A percentile compares a stretch with the other conserved stretches of the same genome.
Evolutionary conservation across 352 stramenopile species (phyloP).

Genomic region (Phytophthora pistaciae): DNA sequence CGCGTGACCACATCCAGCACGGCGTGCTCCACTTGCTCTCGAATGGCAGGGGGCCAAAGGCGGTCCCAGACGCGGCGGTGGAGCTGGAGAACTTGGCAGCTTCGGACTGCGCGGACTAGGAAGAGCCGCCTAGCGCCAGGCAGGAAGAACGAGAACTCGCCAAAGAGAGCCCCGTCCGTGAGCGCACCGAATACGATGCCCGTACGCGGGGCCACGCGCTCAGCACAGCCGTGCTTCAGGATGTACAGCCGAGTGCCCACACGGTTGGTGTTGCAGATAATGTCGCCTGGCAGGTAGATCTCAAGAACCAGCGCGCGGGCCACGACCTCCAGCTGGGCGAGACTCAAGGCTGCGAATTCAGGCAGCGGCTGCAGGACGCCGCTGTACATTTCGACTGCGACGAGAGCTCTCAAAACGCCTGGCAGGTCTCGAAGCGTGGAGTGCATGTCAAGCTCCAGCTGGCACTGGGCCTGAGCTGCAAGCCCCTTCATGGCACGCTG

Average conservation of each 20-base stretch:
- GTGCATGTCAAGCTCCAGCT: conserved; percentile 46
- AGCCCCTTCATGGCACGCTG: conserved; percentile 62
- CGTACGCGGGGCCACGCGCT: conserved; percentile 50
- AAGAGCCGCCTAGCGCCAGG: conserved; percentile 52
- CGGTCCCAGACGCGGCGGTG: conserved; percentile 56
- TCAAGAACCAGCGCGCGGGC: conserved; percentile 58
- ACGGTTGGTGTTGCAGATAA: conserved; percentile 63
- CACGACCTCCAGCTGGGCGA: conserved; percentile 59
- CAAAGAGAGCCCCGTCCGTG: conserved; percentile 54
- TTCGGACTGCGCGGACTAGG: conserved; percentile 57
- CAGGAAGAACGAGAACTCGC: conserved; percentile 74
- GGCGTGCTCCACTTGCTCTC: conserved; percentile 47
- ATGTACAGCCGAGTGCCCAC: conserved; percentile 55
- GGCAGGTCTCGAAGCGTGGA: conserved; percentile 64
- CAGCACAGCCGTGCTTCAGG: conserved; percentile 57
- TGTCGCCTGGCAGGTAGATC: conserved; percentile 70
- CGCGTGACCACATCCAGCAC: conserved; percentile 46
- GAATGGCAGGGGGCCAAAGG: conserved; percentile 55
- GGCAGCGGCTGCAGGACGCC: conserved; percentile 36
- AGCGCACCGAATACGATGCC: conserved; percentile 48
- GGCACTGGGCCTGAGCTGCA: conserved; percentile 60
- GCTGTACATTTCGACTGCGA: conserved; percentile 71
- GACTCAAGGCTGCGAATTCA: conserved; percentile 50
- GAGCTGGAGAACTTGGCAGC: conserved; percentile 70
- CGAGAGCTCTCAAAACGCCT: conserved; percentile 34